Evolutionary conservation across 768 basidiomycete genomes (phyloP), one percentile per base, ranked within the genome.

Genomic region (Mycena pura): DNA sequence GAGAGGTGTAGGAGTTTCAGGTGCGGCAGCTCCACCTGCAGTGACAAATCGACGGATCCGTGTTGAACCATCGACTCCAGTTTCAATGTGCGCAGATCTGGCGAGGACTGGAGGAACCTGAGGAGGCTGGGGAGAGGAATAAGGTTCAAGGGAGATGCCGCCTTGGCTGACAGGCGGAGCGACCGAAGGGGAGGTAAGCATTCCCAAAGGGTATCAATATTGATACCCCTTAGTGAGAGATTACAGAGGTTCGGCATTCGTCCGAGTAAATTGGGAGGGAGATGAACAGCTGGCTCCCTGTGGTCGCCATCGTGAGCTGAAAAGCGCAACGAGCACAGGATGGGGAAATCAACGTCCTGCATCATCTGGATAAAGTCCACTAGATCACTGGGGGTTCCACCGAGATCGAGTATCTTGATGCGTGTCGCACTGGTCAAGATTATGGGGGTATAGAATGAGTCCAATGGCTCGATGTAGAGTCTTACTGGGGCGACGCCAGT

Each of bases 341-440:
- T 46, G 25, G 45, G 45, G 45, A 46, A 46, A 46, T 46, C 45
- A n/a, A 46, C 45, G 27, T 46, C 45, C 45, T 46, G 45, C 45
- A 46, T 46, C 27, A 13, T 28, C 45, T 46, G 45, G 27, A 46
- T 46, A 28, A 46, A 46, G 6, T 29, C 45, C 27, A 29, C 45
- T 46, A 46, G 27, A 46, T 46, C 25, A 28, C 45, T n/a, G 45
- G 45, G 45, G 10, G 14, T 46, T 46, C 45, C 45, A 28, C 45
- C 45, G 45, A 46, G 45, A 46, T 46, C 45, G 45, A 46, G 45
- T 46, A 29, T 29, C 27, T 46, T 46, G 45, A 46, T 28, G 45
- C 45, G 45, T 27, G 45, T 29, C 45, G 45, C 45, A 28, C 27
- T 46, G 27, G 45, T 28, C 45, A 46, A 29, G 45, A 46, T 29